Base-by-base conservation (phyloP, 257 asterid genomes). In the Prunella vulgaris region DNA sequence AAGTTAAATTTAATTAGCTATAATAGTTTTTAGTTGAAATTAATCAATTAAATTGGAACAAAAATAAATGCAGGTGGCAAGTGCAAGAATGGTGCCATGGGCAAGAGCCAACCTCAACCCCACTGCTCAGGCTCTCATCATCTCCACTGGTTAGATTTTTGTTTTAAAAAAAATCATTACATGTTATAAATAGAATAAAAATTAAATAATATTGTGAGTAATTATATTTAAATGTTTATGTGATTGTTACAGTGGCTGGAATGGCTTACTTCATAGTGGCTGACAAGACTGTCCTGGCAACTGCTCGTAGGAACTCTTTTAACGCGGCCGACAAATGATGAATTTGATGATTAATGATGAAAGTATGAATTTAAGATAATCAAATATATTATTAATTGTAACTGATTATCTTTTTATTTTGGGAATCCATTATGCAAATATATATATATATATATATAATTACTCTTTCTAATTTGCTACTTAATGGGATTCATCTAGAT, bases 251-350 rank as follows among this genome's bases (percentile, higher is more conserved):
- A 80, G 95, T 74, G 71, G 98, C 87, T 28, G 98, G 97, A 58
- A 86, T 90, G 97, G 86, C 97, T 5, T 92, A 90, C 35, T 92
- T 92, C 84, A 80, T 92, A 14, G 97, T 92, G 60, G 97, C 97
- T 10, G 98, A 92, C 86, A 92, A 90, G 86, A 90, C 97, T 15
- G 70, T 90, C 32, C 86, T 90, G 44, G 93, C 92, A 5, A 82
- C 80, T 0, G 98, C 98, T 3, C 81, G 97, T 7, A 66, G 80
- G 12, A 90, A 90, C 82, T 88, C 98, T 60, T 84, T 92, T 80
- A 77, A 74, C 27, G 33, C 54, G 5, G 49, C 48, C 21, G 32
- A 22, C 56, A 44, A 61, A n/a, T 7, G 42, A 71, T 9, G 28
- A 46, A n/a, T n/a, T n/a, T 46, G 21, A n/a, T 46, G 53, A 46